Evolutionary conservation across 495 filamentous ascomycete genomes (phyloP), one percentile per base, ranked within the genome.

Genomic region (Penicillium malachiteum): DNA sequence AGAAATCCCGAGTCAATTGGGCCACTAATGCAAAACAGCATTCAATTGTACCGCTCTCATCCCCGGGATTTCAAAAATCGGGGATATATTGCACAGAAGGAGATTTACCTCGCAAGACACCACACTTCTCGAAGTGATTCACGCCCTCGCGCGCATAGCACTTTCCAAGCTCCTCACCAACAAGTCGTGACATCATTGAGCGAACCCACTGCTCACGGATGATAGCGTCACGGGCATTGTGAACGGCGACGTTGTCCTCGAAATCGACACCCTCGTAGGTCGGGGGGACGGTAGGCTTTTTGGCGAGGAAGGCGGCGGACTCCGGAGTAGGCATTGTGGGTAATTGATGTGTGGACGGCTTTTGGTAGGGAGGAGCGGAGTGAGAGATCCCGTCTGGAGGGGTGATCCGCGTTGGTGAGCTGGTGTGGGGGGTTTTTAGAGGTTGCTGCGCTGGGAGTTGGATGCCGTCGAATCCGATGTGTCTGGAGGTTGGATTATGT

Each of bases 231-330:
- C 96, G 94, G 55, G 95, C 92, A 52, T 89, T 88, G 80, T 97
- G 96, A 49, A 97, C 76, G 59, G 87, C 84, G 67, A 81, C 81
- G 62, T 87, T 95, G 81, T 98, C 92, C 55, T 95, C 86, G 81
- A 88, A 97, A 80, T 97, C 92, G 72, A 98, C 94, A 66, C 93
- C 92, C 48, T 96, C 90, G 78, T 97, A 98, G 60, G 90, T 93
- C 14, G 94, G 90, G 35, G 93, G 84, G 47, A 98, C 94, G 45
- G 81, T 89, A 60, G 94, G 94, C 79, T 98, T 98, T 72, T 90
- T 90, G 63, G 91, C 90, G 68, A 94, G 85, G 84, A 97, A 98
- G 63, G 84, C 78, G 64, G 81, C 84, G 70, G 94, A 97, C 74
- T 98, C 93, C 68, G 95, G 90, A 43, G 91, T 96, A 34, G 94